Conservation (phyloP, 1,139 yeast species). For the Candida neerlandica region DNA sequence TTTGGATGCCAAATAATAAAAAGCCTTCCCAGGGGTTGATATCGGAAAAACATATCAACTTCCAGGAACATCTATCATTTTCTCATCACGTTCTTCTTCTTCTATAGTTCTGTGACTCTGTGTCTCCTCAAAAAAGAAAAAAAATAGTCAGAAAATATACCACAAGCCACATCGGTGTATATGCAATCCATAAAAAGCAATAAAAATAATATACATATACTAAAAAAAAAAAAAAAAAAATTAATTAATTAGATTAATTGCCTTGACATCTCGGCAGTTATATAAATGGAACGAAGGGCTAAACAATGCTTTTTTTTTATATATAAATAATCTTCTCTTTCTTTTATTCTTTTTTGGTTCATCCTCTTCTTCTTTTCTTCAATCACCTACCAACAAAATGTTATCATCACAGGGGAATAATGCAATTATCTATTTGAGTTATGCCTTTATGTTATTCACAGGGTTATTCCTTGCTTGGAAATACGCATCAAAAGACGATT, state of each 20-base stretch:
- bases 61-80: no score
- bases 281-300: slow-evolving; percentile 3
- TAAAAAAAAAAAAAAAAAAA: neutral
- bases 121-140: no score
- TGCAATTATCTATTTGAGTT: slow-evolving; percentile 77
- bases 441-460: slow-evolving; percentile 62
- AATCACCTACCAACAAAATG: neutral
- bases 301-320: neutral
- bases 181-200: neutral
- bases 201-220: no score
- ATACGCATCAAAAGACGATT: slow-evolving; percentile 52
- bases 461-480: slow-evolving; percentile 62
- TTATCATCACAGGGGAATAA: slow-evolving; percentile 53
- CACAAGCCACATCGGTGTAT: no score
- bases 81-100: no score
- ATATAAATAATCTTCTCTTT: neutral
- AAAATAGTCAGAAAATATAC: no score
- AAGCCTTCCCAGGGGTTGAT: no score
- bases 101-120: no score
- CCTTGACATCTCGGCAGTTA: neutral
- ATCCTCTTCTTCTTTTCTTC: neutral
- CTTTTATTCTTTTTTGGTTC: no score
- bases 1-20: no score
- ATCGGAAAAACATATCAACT: no score
- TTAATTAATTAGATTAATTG: neutral